phyloP scores from a whole-genome alignment of 2,329 filamentous ascomycete species.

The Spiromastix sp. region DNA sequence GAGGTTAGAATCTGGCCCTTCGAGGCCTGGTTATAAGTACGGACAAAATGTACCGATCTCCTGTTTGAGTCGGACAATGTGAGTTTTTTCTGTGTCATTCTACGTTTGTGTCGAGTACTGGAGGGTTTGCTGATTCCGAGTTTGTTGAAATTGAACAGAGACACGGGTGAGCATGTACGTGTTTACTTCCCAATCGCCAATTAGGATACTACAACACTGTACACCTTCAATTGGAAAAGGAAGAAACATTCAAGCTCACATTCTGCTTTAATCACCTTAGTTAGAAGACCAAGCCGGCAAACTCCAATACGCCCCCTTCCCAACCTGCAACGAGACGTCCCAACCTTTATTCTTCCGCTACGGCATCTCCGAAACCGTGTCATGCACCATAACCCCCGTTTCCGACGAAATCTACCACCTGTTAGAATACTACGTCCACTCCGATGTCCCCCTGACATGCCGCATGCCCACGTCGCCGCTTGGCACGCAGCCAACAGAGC shows the following conservation, averaged over 20 bases:
- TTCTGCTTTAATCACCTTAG: constrained; percentile 3
- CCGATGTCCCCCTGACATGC: constrained; percentile 85
- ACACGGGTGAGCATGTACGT: constrained; percentile 69
- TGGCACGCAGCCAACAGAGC: constrained; percentile 15
- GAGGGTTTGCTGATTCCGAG: constrained; percentile 6
- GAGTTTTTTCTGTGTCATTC: constrained; percentile 13
- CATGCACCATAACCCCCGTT: constrained; percentile 41
- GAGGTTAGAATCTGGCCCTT: too few relatives aligned
- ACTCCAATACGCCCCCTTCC: constrained; percentile 87
- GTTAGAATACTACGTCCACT: constrained; percentile 86
- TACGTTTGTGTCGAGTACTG: not conserved
- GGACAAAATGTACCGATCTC: constrained; percentile 41
- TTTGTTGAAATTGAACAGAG: constrained; percentile 44
- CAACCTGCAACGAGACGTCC: constrained; percentile 77
- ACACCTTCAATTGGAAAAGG: not conserved
- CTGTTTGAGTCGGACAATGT: constrained; percentile 44
- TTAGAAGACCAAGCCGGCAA: constrained; percentile 57
- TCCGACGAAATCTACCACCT: constrained; percentile 46
- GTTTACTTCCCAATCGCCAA: not conserved
- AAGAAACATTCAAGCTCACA: not conserved
- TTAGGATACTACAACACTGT: not conserved
- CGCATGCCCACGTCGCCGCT: constrained; percentile 73
- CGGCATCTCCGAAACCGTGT: constrained; percentile 57
- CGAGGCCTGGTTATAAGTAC: constrained; percentile 30
- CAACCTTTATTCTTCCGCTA: constrained; percentile 77